These are phyloP conservation scores for Microcera coccophila DNA, from an alignment of 2,329 filamentous ascomycete species.

Conservation along the genomic window DNA sequence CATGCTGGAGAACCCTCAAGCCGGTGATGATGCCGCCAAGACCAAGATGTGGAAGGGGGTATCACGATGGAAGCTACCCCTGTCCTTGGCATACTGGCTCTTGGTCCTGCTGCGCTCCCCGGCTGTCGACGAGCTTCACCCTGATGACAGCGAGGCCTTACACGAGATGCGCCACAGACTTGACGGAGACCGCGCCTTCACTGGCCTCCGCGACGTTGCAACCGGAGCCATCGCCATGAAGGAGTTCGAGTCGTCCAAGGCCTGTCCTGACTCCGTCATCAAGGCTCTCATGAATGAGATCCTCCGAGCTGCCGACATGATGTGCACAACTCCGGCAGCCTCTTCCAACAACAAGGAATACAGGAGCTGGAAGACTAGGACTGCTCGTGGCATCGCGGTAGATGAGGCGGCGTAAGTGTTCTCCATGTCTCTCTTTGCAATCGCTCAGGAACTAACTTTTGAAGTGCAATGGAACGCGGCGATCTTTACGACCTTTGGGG, in stretches of 20 bases:
- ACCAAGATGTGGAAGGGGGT: background rate
- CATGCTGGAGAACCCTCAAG: background rate
- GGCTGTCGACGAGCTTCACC: background rate
- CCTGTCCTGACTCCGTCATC: background rate
- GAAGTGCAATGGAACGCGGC: too few species aligned
- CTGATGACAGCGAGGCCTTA: slow-evolving; percentile 6
- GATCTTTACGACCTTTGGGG: too few species aligned
- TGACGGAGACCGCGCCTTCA: background rate
- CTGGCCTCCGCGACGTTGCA: slow-evolving; percentile 6
- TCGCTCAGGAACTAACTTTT: too few species aligned
- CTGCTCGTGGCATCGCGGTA: slow-evolving; percentile 9
- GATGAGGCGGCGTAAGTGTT: too few species aligned
- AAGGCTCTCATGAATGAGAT: background rate
- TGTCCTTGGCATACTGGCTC: slow-evolving; percentile 15
- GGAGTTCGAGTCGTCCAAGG: background rate
- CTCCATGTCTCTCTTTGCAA: too few species aligned
- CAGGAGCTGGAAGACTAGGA: background rate
- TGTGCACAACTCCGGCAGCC: slow-evolving; percentile 13
- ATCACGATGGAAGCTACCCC: slow-evolving; percentile 10
- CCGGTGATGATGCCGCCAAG: background rate
- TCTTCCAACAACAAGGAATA: background rate
- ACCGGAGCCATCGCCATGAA: slow-evolving; percentile 1
- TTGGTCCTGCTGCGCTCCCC: slow-evolving; percentile 7
- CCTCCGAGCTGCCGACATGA: slow-evolving; percentile 5
- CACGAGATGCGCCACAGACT: slow-evolving; percentile 3